Evolutionary conservation across 2,329 filamentous ascomycete genomes (phyloP).

Genomic region (Whalleya microplaca): DNA sequence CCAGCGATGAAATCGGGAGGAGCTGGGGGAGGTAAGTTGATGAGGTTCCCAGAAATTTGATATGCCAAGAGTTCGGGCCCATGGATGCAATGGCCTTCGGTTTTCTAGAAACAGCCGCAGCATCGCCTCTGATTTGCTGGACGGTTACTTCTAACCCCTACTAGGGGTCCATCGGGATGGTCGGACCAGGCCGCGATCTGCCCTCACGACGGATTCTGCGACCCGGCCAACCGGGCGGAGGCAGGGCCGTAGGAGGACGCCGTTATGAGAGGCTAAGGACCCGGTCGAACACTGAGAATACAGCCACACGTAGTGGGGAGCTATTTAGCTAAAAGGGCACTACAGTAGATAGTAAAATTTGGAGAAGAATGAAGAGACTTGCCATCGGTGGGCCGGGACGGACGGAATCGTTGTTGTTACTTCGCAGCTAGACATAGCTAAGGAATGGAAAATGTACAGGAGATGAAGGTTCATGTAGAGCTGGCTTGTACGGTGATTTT

Average conservation of each 20-base stretch:
- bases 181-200: conserved; percentile 25
- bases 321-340: neutral
- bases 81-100: conserved; percentile 19
- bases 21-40: conserved; percentile 2
- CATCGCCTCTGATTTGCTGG: conserved; percentile 21
- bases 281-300: neutral
- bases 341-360: no score
- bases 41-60: conserved; percentile 22
- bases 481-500: no score
- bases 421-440: no score
- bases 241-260: conserved; percentile 16
- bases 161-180: conserved; percentile 22
- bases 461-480: no score
- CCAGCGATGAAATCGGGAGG: conserved; percentile 4
- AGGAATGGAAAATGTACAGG: no score
- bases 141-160: conserved; percentile 27
- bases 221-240: conserved; percentile 19
- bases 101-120: conserved; percentile 25
- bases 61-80: conserved; percentile 27
- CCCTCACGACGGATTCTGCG: conserved; percentile 11
- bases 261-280: neutral
- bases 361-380: no score
- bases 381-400: no score
- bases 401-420: no score
- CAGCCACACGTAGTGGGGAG: neutral